A percentile compares a stretch with the other conserved stretches of the same genome.
Conservation (phyloP, 2,329 filamentous ascomycete genomes). For the Colletotrichum falcatum region DNA sequence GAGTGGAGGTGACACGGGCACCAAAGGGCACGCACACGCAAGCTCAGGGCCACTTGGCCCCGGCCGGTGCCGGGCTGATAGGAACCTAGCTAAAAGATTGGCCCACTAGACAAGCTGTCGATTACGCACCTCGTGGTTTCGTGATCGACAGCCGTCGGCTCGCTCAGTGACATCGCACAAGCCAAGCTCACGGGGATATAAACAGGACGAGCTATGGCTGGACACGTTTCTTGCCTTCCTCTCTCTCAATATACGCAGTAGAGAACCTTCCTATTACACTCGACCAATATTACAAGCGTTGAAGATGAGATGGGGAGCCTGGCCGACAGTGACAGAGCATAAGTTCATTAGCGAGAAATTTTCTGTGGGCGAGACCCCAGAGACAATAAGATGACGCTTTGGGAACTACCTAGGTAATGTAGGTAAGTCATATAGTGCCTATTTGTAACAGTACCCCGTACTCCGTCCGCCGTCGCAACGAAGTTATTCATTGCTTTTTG, state of each 20-base stretch:
- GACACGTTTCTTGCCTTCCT: not conserved
- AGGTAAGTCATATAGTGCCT: too few species aligned
- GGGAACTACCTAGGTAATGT: not conserved
- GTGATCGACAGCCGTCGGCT: not conserved
- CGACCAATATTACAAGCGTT: not conserved
- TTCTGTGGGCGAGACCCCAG: not conserved
- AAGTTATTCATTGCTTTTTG: slow-evolving; percentile 8
- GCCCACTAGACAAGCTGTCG: slow-evolving; percentile 17
- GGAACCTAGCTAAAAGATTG: too few species aligned
- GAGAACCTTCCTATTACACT: not conserved
- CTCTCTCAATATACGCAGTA: not conserved
- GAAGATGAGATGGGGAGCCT: not conserved
- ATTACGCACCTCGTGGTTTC: not conserved
- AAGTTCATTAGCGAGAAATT: slow-evolving; percentile 12
- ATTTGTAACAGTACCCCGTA: too few species aligned
- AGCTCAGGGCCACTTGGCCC: slow-evolving; percentile 27
- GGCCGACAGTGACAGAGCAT: not conserved
- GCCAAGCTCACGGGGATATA: not conserved
- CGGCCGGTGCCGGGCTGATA: slow-evolving; percentile 21
- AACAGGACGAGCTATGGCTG: too few species aligned
- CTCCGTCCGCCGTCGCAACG: too few species aligned
- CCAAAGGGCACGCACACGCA: slow-evolving; percentile 23
- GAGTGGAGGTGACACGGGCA: slow-evolving; percentile 11
- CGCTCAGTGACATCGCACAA: not conserved
- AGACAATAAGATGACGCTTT: slow-evolving; percentile 3